phyloP scores from a whole-genome alignment of 2,329 filamentous ascomycete genomes.

The Coniochaeta sp. region DNA sequence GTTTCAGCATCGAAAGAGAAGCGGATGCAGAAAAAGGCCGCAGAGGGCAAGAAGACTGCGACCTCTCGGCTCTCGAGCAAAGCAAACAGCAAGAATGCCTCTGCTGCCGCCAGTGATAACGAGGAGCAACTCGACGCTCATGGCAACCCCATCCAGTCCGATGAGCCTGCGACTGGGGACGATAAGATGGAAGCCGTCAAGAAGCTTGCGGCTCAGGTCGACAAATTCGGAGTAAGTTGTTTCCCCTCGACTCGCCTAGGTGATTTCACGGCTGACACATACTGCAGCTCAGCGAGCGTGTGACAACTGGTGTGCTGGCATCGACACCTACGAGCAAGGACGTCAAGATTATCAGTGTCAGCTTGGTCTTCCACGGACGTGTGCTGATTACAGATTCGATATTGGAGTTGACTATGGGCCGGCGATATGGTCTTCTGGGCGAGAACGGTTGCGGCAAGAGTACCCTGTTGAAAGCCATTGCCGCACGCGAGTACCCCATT shows the following conservation, averaged over 20 bases:
- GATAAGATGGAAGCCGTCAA: slow-evolving; percentile 75
- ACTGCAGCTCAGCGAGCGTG: background rate
- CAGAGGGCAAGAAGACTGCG: slow-evolving; percentile 62
- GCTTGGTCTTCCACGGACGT: slow-evolving; percentile 94
- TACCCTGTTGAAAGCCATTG: slow-evolving; percentile 93
- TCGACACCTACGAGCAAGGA: slow-evolving; percentile 82
- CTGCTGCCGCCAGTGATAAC: slow-evolving; percentile 59
- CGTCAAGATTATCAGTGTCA: slow-evolving; percentile 92
- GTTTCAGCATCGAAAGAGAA: slow-evolving; percentile 65
- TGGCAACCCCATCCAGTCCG: slow-evolving; percentile 47
- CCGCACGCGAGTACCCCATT: slow-evolving; percentile 88
- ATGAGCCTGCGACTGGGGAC: slow-evolving; percentile 61
- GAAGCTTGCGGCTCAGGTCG: slow-evolving; percentile 86
- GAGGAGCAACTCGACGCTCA: slow-evolving; percentile 58
- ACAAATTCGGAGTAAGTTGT: slow-evolving; percentile 92
- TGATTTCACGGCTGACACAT: background rate
- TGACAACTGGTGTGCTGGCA: slow-evolving; percentile 55
- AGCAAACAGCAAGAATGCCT: slow-evolving; percentile 59
- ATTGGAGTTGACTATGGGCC: slow-evolving; percentile 86
- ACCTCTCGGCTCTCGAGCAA: slow-evolving; percentile 67
- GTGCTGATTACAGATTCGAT: slow-evolving; percentile 92
- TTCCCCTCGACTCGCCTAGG: slow-evolving; percentile 43
- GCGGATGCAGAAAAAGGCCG: slow-evolving; percentile 64
- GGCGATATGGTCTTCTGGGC: slow-evolving; percentile 88
- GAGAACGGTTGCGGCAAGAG: slow-evolving; percentile 99